phyloP scores from a whole-genome alignment of 345 rosid species.

The Tarenaya hassleriana region DNA sequence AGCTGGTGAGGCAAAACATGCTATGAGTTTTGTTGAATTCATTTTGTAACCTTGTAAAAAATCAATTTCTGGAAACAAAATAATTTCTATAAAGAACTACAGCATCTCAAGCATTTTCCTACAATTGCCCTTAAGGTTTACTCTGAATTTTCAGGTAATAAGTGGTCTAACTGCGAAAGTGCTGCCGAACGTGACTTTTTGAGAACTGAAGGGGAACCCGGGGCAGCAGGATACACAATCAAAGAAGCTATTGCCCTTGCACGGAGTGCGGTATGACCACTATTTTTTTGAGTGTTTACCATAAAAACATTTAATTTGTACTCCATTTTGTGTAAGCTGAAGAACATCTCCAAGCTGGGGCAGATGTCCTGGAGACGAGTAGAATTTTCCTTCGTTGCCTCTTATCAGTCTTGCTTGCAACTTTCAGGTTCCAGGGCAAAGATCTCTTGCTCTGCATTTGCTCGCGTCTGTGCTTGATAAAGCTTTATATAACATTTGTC shows the following conservation, averaged over 20 bases:
- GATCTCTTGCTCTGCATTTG: constrained; percentile 67
- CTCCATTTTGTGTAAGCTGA: constrained; percentile 13
- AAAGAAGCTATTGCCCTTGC: constrained; percentile 74
- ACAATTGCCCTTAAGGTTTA: constrained; percentile 7
- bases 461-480: constrained; percentile 73
- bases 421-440: constrained; percentile 77
- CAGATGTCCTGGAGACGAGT: too few species aligned
- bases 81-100: background rate
- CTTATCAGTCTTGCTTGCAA: constrained; percentile 14
- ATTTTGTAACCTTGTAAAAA: background rate
- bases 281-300: constrained; percentile 10
- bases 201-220: constrained; percentile 92
- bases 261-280: constrained; percentile 69
- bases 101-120: background rate
- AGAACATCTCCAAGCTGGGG: constrained; percentile 5
- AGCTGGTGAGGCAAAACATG: constrained; percentile 37
- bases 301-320: background rate
- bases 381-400: background rate
- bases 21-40: background rate
- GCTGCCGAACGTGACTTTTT: constrained; percentile 68
- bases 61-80: background rate
- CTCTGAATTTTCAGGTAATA: constrained; percentile 38
- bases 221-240: constrained; percentile 77
- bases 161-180: constrained; percentile 31
- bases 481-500: constrained; percentile 42